Percentiles rank a stretch among this genome's conserved stretches.
Conservation (phyloP, 192 early-diverging fungal species). For the Entomortierella parvispora region DNA sequence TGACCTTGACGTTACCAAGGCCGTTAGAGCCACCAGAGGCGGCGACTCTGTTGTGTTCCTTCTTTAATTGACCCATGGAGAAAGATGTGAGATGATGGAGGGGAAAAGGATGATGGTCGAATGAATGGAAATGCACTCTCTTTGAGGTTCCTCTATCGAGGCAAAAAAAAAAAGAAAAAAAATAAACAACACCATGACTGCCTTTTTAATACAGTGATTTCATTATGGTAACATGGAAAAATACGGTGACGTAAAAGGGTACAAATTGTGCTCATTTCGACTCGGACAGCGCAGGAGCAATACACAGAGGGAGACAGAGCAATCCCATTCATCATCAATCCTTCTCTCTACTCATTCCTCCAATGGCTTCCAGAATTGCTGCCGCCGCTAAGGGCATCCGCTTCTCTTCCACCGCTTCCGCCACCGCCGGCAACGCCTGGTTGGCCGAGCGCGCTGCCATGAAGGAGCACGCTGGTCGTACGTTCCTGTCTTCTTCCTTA, state of each 20-base stretch:
- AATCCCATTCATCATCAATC: neutral
- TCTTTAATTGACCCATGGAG: conserved; percentile 69
- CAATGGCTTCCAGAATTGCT: conserved; percentile 50
- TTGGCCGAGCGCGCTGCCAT: conserved; percentile 46
- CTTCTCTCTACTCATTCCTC: neutral
- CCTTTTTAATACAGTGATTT: neutral
- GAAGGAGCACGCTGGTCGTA: conserved; percentile 54
- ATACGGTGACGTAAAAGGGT: neutral
- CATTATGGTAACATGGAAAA: neutral
- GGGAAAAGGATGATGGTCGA: neutral
- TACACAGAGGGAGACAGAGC: no score
- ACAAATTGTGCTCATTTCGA: neutral
- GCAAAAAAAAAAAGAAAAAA: no score
- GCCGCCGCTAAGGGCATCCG: conserved; percentile 49
- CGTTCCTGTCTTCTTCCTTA: conserved; percentile 2
- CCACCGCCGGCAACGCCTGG: conserved; percentile 43
- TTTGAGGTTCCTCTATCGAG: neutral
- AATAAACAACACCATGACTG: conserved; percentile 14
- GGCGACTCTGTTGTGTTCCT: conserved; percentile 66
- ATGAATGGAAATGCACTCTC: conserved; percentile 1
- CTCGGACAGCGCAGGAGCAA: no score
- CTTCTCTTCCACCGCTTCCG: conserved; percentile 31
- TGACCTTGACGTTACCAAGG: conserved; percentile 78
- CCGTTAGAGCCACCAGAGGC: conserved; percentile 54
- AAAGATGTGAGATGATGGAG: neutral